Evolutionary conservation across 129 eudicot species (phyloP).

Genomic region (Deinandra increscens): DNA sequence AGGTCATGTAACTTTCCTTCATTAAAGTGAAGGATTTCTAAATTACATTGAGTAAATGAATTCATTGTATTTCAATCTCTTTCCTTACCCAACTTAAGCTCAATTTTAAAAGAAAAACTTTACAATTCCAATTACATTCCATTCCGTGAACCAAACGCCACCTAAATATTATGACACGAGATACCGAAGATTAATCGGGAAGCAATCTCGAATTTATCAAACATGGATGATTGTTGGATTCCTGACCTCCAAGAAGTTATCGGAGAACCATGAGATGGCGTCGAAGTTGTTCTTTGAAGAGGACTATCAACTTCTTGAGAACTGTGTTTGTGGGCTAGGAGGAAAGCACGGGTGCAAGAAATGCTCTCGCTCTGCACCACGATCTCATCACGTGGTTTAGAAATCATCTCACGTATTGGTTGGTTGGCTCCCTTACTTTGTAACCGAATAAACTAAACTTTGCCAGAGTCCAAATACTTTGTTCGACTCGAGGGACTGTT

Average conservation of each 20-base stretch:
- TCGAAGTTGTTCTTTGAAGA: constrained; percentile 75
- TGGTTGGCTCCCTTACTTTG: not conserved
- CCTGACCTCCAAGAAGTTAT: constrained; percentile 69
- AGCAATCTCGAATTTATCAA: constrained; percentile 75
- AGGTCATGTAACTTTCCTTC: too few relatives aligned
- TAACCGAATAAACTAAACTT: not conserved
- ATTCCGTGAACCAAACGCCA: too few relatives aligned
- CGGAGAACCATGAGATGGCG: constrained; percentile 70
- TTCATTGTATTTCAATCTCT: too few relatives aligned
- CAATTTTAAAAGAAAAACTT: too few relatives aligned
- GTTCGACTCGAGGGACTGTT: not conserved
- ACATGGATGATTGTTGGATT: constrained; percentile 94
- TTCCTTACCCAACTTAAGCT: too few relatives aligned
- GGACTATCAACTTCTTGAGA: constrained; percentile 77
- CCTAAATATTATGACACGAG: constrained; percentile 91
- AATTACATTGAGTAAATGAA: too few relatives aligned
- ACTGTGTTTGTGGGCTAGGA: constrained; percentile 71
- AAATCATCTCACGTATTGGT: not conserved
- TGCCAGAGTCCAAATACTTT: not conserved
- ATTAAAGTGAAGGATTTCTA: too few relatives aligned
- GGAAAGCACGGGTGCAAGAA: constrained; percentile 54
- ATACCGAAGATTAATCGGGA: constrained; percentile 74
- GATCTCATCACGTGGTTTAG: constrained; percentile 31
- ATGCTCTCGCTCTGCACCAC: constrained; percentile 57
- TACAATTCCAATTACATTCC: too few relatives aligned